phyloP scores from a whole-genome alignment of 2,329 filamentous ascomycete species.

The Harringtonia aguacate region DNA sequence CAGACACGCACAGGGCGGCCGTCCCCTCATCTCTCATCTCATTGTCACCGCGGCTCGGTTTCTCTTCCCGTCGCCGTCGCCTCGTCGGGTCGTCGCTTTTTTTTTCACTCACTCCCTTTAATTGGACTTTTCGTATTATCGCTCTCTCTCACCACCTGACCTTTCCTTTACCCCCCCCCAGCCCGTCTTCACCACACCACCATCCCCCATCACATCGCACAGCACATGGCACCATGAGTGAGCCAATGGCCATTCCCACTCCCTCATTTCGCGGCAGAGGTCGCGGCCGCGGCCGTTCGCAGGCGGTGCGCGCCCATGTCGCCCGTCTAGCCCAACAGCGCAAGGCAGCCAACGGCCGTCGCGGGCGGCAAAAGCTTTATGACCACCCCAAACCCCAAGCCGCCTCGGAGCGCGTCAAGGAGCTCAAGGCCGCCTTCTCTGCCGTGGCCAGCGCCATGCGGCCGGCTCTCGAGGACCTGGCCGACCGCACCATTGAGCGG shows the following conservation, averaged over 20 bases:
- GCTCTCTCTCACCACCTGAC: not conserved
- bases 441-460: constrained; percentile 52
- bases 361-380: constrained; percentile 46
- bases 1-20: no score
- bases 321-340: constrained; percentile 18
- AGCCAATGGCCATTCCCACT: constrained; percentile 5
- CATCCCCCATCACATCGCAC: not conserved
- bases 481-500: constrained; percentile 46
- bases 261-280: constrained; percentile 13
- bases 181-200: not conserved
- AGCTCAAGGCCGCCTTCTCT: constrained; percentile 56
- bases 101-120: not conserved
- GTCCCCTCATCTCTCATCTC: no score
- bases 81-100: not conserved
- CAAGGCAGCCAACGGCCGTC: constrained; percentile 27
- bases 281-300: constrained; percentile 25
- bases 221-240: constrained; percentile 15
- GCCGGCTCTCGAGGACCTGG: constrained; percentile 54
- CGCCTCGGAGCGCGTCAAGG: constrained; percentile 51
- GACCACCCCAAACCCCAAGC: constrained; percentile 43
- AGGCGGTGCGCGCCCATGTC: constrained; percentile 14
- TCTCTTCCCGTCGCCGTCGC: not conserved
- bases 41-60: no score
- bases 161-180: not conserved
- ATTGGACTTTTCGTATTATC: not conserved